Conservation (phyloP, 257 asterid genomes). For the Salvia miltiorrhiza region DNA sequence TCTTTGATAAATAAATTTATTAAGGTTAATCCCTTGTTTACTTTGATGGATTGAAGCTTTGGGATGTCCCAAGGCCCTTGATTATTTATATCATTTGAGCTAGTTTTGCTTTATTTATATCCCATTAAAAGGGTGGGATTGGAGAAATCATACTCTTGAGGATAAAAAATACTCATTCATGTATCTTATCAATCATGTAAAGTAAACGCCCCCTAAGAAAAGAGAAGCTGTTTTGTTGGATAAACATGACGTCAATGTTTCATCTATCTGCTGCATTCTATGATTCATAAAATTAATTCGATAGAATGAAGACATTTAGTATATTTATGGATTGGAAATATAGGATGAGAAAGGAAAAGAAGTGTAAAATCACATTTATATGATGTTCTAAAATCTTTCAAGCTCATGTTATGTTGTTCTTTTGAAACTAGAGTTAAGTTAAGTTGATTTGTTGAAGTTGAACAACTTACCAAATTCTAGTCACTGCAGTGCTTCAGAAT, state of each 20-base stretch:
- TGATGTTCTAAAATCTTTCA: background rate
- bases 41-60: no score
- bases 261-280: background rate
- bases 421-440: background rate
- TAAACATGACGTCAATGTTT: background rate
- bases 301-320: background rate
- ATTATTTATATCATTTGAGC: no score
- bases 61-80: no score
- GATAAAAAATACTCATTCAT: no score
- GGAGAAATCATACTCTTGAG: no score
- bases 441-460: background rate
- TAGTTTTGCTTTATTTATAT: no score
- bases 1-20: no score
- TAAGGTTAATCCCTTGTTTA: no score
- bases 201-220: no score
- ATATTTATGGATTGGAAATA: background rate
- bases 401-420: background rate
- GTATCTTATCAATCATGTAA: no score
- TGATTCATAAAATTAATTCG: background rate
- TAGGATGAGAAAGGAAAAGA: background rate
- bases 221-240: background rate
- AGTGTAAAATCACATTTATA: background rate
- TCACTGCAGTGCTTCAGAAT: conserved; percentile 20
- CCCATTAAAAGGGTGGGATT: no score
- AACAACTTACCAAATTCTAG: conserved; percentile 1